Base-by-base conservation (phyloP, 345 rosid species). In the Eucalyptus viminalis region DNA sequence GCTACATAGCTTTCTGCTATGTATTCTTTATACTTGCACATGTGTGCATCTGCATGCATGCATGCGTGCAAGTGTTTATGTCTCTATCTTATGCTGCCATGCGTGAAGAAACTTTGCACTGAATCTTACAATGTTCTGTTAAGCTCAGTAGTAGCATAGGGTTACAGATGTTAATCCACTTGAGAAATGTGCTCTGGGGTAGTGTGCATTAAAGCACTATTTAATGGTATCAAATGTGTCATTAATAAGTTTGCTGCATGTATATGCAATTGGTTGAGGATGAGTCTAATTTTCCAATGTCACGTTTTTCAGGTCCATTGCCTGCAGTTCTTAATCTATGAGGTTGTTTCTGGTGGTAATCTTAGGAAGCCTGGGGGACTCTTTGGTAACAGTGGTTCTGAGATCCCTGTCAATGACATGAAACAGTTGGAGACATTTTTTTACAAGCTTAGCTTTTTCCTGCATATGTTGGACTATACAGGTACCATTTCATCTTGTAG, bases 301-400 rank as follows among this genome's bases (percentile, higher is more conserved):
- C 60, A 65, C 34, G 1, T 91, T 47, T 90, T 91, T 89, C 93
- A 98, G 99, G 97, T 98, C 87, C 99, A 97, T 91, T 98, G 99
- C 93, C 94, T 98, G 95, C 99, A 98, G 89, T 98, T 97, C 93
- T 91, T 98, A 88, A 98, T 98, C 86, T 98, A 97, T 91, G 99
- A 98, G 93, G 98, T 97, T 90, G 99, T 98, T 15, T 98, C 99
- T 93, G 99, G 99, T 88, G 99, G 99, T 88, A 97, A 98, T 95
- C 97, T 97, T 88, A 94, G 99, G 93, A 97, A 95, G 92, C 99
- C 99, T 65, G 99, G 99, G 86, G 99, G 99, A 27, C 97, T 98
- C 86, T 98, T 98, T 94, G 98, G 99, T 86, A 98, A 98, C 90
- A 95, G 95, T 89, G 99, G 99, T 86, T 98, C 99, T 92, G 99